Evolutionary conservation across 306 rosid species (phyloP).

Genomic region (Lagenaria siceraria): DNA sequence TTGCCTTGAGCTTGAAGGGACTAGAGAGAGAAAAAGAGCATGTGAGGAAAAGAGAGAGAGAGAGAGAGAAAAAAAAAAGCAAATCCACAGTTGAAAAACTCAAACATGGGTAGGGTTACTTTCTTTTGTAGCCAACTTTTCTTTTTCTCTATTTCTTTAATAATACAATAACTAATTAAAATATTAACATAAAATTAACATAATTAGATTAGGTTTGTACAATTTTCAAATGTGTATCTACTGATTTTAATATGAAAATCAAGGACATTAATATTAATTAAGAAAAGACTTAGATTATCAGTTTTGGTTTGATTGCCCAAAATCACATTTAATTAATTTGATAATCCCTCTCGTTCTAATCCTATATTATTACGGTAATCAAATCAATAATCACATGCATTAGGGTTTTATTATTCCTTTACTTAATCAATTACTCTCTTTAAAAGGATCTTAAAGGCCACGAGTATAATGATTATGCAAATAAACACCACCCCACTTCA

Average conservation of each 20-base stretch:
- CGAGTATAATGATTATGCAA: constrained; percentile 78
- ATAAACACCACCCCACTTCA: constrained; percentile 42
- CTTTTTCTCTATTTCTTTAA: background rate
- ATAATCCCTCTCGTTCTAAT: background rate
- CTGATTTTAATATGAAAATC: background rate
- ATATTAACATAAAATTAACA: too few relatives aligned
- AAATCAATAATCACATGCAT: background rate
- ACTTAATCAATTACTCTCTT: constrained; percentile 2
- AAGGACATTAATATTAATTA: background rate
- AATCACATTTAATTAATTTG: background rate
- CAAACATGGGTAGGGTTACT: background rate
- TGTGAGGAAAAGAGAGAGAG: constrained; percentile 13
- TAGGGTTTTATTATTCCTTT: background rate
- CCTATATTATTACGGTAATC: constrained; percentile 11
- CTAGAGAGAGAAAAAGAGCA: constrained; percentile 12
- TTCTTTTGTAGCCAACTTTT: background rate
- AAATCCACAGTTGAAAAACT: constrained; percentile 17
- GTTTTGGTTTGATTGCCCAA: background rate
- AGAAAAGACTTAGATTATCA: background rate
- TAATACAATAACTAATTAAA: background rate
- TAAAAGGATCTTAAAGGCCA: constrained; percentile 21
- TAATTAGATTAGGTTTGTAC: too few relatives aligned
- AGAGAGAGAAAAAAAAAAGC: background rate
- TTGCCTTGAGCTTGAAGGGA: constrained; percentile 51
- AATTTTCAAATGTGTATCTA: background rate